Evolutionary conservation across 768 basidiomycete genomes (phyloP).

Genomic region (Rhodotorula toruloides): DNA sequence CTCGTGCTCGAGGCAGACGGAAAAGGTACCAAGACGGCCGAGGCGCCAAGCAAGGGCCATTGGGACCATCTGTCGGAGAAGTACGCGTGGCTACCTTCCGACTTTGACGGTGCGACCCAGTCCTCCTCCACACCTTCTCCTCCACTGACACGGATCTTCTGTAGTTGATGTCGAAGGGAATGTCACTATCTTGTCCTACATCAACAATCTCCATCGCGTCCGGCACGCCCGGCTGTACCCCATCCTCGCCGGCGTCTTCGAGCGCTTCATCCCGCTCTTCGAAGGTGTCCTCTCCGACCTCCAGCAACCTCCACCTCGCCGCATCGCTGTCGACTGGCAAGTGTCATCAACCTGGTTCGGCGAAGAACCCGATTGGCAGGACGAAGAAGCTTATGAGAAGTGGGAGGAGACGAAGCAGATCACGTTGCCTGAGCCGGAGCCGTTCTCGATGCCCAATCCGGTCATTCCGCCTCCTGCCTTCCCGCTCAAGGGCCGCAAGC

Average conservation of each 20-base stretch:
- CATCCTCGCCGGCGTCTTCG: slow-evolving; percentile 49
- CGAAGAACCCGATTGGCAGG: slow-evolving; percentile 52
- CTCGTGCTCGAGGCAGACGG: background rate
- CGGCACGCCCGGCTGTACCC: slow-evolving; percentile 38
- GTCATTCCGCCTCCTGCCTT: background rate
- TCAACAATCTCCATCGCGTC: slow-evolving; percentile 55
- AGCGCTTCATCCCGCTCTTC: slow-evolving; percentile 52
- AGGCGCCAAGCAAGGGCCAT: background rate
- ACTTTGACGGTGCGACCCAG: slow-evolving; percentile 5
- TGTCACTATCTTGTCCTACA: slow-evolving; percentile 46
- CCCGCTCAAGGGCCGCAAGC: slow-evolving; percentile 5
- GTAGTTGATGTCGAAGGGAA: slow-evolving; percentile 9
- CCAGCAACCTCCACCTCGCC: background rate
- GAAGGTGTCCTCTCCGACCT: slow-evolving; percentile 43
- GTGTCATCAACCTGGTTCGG: slow-evolving; percentile 52
- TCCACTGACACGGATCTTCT: background rate
- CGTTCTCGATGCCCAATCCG: background rate
- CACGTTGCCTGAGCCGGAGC: background rate
- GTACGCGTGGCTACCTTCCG: slow-evolving; percentile 27
- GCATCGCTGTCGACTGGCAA: slow-evolving; percentile 42
- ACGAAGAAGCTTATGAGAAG: slow-evolving; percentile 51
- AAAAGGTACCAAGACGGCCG: background rate
- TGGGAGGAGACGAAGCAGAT: slow-evolving; percentile 48
- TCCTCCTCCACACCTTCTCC: background rate
- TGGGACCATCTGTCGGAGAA: background rate